Base-by-base conservation (phyloP, 441 rosid genomes). In the Populus tomentosa region DNA sequence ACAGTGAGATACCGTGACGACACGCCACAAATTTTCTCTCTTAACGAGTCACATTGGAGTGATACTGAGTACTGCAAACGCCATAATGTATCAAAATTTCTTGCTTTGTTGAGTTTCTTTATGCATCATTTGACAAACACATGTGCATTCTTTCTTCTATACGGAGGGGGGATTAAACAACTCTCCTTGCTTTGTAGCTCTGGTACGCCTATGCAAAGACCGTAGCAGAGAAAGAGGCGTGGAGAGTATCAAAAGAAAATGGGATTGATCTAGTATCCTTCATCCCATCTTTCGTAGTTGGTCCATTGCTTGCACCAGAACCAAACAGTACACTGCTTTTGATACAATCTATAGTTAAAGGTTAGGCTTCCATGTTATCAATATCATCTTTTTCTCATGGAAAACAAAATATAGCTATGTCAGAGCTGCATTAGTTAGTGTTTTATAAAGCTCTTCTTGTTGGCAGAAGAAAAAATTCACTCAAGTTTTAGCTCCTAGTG, bases 181-280 rank as follows among this genome's bases (percentile, higher is more conserved):
- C 46, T 3, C 6, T 63, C 35, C 35, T 21, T 26, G 63, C n/a
- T 14, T 0, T 75, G 82, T 85, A 93, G 97, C 89, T 87, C 0
- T 90, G 93, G 91, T 95, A 95, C 74, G 90, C 87, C 0, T 88
- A 90, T 75, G 91, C 90, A 63, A 92, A 92, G 88, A 91, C 93
- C 0, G 3, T 80, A 16, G 91, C 81, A 0, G 97, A 95, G 86
- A 81, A 87, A 80, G 96, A 95, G 80, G 98, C 96, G 21, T 95
- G 98, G 96, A 85, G 69, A 76, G 76, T 87, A 8, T 90, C 96
- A 4, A 74, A 83, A 4, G 94, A 95, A 63, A 82, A 63, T 64
- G 91, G 89, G 10, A 84, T 93, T 64, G 88, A 92, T 82, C 75
- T 92, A 26, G 95, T 92, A 42, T 93, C 89, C 3, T 90, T 92